A percentile compares a stretch with the other conserved stretches of the same genome.
Evolutionary conservation across 208 protist species (phyloP).

Genomic region (Wallacemonas rigidus): DNA sequence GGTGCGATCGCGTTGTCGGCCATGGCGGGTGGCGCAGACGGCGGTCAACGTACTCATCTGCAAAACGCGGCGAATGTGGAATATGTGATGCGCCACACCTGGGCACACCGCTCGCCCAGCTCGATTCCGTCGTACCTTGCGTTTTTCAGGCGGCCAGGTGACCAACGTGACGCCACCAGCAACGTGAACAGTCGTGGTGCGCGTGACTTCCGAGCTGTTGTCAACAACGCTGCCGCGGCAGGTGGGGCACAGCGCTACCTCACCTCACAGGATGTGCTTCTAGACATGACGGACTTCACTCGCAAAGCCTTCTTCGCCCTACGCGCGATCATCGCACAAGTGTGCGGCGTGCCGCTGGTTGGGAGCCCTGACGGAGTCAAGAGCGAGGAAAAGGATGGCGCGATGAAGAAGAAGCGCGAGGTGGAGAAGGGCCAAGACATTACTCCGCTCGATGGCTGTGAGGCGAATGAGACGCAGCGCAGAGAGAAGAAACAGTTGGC

Average conservation of each 20-base stretch:
- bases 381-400: not conserved
- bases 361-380: constrained; percentile 7
- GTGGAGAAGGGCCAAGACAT: no score
- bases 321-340: constrained; percentile 41
- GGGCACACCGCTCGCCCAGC: constrained; percentile 2
- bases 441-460: no score
- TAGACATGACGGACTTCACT: constrained; percentile 79
- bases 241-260: constrained; percentile 14
- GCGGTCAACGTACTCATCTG: not conserved
- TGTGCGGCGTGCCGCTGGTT: constrained; percentile 34
- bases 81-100: not conserved
- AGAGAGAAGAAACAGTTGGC: no score
- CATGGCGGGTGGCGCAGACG: not conserved
- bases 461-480: no score
- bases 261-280: constrained; percentile 54
- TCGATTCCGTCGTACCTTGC: constrained; percentile 16
- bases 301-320: constrained; percentile 57
- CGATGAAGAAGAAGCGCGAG: no score
- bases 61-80: not conserved
- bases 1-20: no score
- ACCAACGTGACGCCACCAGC: not conserved
- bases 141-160: constrained; percentile 21
- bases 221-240: constrained; percentile 3
- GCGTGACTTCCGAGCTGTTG: not conserved
- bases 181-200: not conserved